Evolutionary conservation across 1,284 basidiomycete genomes (phyloP), one percentile per base, ranked within the genome.

Genomic region (Mycosarcoma mackinlayi): DNA sequence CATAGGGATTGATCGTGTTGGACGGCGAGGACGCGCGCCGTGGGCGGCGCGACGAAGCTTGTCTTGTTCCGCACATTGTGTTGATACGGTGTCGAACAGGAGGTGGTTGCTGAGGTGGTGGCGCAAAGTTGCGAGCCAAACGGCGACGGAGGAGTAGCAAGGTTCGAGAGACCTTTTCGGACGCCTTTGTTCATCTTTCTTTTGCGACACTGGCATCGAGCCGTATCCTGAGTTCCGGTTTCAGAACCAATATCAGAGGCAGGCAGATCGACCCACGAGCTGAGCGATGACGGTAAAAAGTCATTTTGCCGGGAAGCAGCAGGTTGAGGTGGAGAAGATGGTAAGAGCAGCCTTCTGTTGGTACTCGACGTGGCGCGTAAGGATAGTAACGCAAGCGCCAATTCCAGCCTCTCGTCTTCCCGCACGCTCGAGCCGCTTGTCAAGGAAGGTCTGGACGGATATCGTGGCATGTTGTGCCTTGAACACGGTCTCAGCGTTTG

Each of bases 91-190:
- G 54, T 49, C 3, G 61, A 55, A 6, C 53, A 44, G 2, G 24
- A 2, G 16, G 37, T 38, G 6, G 37, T 6, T 21, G 14, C 11
- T 11, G 42, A 21, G n/a, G 41, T 3, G 13, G 21, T 3, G 13
- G 21, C n/a, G 8, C 39, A 44, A 6, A 64, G 61, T 5, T 64
- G 61, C 0, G 35, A 33, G 7, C 61, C 61, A 23, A 64, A 64
- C 0, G 61, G 61, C 19, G 31, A 57, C 7, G 61, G 61, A 4
- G 53, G 44, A 0, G 35, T 25, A 4, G 44, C 23, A 3, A 64
- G 61, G 34, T 30, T 35, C 3, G 54, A 37, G 6, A 57, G 49
- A 6, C 61, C 54, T 7, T 14, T 19, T 10, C 54, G 61, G 31
- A 47, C 14, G 37, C 35, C 18, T 9, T 28, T 46, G 13, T 34